These are phyloP conservation scores for Kurtzmaniella quercitrusa DNA, from an alignment of 1,139 yeast genomes.

Conservation along the genomic window DNA sequence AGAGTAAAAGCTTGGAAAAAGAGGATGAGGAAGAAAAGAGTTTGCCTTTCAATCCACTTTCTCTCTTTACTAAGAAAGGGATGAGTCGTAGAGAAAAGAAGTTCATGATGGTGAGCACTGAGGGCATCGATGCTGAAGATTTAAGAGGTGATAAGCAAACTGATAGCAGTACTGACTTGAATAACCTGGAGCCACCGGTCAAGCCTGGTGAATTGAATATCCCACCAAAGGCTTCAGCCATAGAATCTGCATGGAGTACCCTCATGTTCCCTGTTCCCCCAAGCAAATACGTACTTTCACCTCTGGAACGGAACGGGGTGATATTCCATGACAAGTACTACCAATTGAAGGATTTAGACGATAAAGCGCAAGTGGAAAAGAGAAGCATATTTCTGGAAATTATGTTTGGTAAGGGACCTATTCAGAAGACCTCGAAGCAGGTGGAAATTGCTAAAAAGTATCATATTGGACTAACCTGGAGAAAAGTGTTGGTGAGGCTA, in stretches of 20 bases:
- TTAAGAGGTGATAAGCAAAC: background rate
- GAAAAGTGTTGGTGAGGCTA: slow-evolving; percentile 81
- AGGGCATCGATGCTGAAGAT: slow-evolving; percentile 16
- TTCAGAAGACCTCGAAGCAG: slow-evolving; percentile 46
- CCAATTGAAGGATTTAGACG: slow-evolving; percentile 59
- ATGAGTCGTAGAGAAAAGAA: slow-evolving; percentile 18
- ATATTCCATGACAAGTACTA: slow-evolving; percentile 83
- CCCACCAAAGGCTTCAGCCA: slow-evolving; percentile 44
- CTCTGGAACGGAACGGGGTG: slow-evolving; percentile 45
- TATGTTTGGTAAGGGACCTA: slow-evolving; percentile 14
- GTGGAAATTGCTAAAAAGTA: slow-evolving; percentile 84
- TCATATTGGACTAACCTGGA: slow-evolving; percentile 80
- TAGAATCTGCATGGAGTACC: slow-evolving; percentile 41
- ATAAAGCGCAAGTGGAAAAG: slow-evolving; percentile 10
- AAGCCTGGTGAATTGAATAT: slow-evolving; percentile 16
- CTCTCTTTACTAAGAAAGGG: slow-evolving; percentile 10
- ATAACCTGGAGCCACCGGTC: background rate
- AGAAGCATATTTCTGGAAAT: slow-evolving; percentile 5
- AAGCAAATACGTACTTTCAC: slow-evolving; percentile 27
- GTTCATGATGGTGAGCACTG: slow-evolving; percentile 23
- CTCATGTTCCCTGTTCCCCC: slow-evolving; percentile 44
- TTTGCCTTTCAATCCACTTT: slow-evolving; percentile 2
- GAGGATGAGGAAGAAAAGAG: background rate
- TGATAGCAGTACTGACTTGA: slow-evolving; percentile 1
- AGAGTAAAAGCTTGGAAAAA: slow-evolving; percentile 3